phyloP scores from a whole-genome alignment of 805 yeast genomes.

The Yarrowia keelungensis region DNA sequence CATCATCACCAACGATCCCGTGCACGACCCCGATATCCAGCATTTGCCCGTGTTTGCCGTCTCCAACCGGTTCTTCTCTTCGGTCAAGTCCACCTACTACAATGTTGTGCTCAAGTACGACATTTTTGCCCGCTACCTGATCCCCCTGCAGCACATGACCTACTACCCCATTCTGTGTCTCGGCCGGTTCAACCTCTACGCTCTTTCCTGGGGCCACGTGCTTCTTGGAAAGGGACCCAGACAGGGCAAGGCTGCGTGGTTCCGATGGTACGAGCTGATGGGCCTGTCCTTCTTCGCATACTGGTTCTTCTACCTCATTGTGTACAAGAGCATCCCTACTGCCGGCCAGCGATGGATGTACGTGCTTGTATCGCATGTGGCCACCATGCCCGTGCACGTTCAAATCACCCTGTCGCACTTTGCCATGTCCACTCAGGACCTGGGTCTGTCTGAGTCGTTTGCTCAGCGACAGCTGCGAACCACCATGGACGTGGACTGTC shows the following conservation, averaged over 20 bases:
- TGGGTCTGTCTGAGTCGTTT: constrained; percentile 81
- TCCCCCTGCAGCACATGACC: constrained; percentile 70
- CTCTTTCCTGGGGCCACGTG: constrained; percentile 80
- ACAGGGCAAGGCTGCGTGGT: constrained; percentile 84
- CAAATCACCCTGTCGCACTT: constrained; percentile 89
- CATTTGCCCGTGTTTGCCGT: constrained; percentile 92
- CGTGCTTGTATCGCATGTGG: constrained; percentile 74
- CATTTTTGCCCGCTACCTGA: constrained; percentile 60
- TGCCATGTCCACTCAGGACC: constrained; percentile 90
- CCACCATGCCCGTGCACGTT: constrained; percentile 92
- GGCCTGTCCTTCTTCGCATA: constrained; percentile 75
- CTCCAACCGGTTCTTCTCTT: constrained; percentile 68
- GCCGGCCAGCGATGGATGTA: constrained; percentile 62
- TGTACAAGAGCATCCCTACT: constrained; percentile 60
- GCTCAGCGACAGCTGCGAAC: constrained; percentile 83
- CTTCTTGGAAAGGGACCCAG: constrained; percentile 79
- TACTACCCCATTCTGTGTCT: constrained; percentile 82
- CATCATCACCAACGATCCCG: constrained; percentile 87
- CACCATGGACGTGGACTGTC: constrained; percentile 95
- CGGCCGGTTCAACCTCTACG: constrained; percentile 85
- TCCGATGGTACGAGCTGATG: constrained; percentile 74
- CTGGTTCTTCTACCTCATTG: constrained; percentile 79
- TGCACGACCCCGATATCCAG: constrained; percentile 93
- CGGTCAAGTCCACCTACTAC: constrained; percentile 81
- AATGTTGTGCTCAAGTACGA: constrained; percentile 73